Evolutionary conservation across 768 basidiomycete genomes (phyloP), one percentile per base, ranked within the genome.

Genomic region (Podaxis carcinomalis): DNA sequence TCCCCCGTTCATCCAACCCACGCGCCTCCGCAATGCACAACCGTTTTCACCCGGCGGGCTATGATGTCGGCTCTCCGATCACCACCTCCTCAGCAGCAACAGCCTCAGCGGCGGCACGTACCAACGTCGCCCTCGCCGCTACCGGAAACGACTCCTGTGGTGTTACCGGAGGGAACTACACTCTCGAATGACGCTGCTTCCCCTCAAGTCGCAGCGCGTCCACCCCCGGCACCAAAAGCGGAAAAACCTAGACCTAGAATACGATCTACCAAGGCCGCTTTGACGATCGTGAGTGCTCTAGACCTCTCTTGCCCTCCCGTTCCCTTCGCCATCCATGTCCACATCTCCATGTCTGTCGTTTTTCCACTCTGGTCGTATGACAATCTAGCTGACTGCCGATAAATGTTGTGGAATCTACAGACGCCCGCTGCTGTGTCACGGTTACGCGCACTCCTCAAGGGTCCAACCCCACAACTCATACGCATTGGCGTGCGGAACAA

Each of bases 401-500:
- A 13, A 27, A 27, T 51, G 28, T 35, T n/a, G 10, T 55, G 16
- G 21, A 32, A 49, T 23, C 44, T 21, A 3, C 66, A 98, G 96
- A 92, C 93, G 42, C 87, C 92, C 0, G 72, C 75, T 25, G 96
- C 95, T 11, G 86, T 95, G 5, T 70, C 75, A 5, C 87, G 91
- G 25, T 79, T 98, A 54, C 83, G 77, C 2, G 80, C 76, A n/a
- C 81, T 99, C 28, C 75, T 93, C 50, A 81, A 81, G n/a, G 83
- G 88, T 9, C 93, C 95, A 23, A 88, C 88, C 2, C 95, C 96
- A 0, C 93, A 94, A 69, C 83, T 95, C 65, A 91, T 99, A 62
- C 89, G 96, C 3, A 92, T 99, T 59, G 94, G 95, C 44, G 95
- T 99, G 57, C 87, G 91, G 66, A 96, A 97, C 79, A 96, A 98